phyloP scores from a whole-genome alignment of 2,329 filamentous ascomycete genomes.

The Colletotrichum destructivum region DNA sequence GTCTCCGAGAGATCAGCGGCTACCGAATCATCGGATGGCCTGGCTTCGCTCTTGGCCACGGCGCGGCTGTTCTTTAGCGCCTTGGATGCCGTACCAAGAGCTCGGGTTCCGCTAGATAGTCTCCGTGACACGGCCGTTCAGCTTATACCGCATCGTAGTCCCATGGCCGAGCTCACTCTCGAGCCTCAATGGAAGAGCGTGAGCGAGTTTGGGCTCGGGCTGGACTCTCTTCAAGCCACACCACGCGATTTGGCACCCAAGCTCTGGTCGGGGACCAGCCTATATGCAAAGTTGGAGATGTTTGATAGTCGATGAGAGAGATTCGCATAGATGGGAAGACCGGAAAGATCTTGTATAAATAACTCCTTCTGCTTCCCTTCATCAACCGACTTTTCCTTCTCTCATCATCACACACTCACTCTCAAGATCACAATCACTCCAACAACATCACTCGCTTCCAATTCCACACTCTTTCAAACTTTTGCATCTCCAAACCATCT shows the following conservation, averaged over 20 bases:
- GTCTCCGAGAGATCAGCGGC: neutral
- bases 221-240: neutral
- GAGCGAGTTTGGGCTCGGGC: neutral
- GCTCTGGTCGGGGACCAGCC: neutral
- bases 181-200: neutral
- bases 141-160: neutral
- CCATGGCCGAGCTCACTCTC: neutral
- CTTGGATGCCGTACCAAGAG: neutral
- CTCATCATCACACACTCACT: conserved; percentile 23
- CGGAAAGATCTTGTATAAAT: neutral
- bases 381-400: neutral
- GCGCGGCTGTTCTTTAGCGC: neutral
- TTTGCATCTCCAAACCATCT: neutral
- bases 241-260: neutral
- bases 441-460: neutral
- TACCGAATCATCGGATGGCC: too few relatives aligned
- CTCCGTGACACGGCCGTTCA: neutral
- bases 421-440: conserved; percentile 24
- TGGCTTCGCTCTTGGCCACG: neutral
- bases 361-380: neutral
- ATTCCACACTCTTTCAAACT: neutral
- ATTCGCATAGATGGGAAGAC: neutral
- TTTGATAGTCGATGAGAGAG: neutral
- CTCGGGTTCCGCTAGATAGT: neutral
- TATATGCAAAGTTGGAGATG: neutral